Evolutionary conservation across 2,329 filamentous ascomycete genomes (phyloP), one percentile per base, ranked within the genome.

Genomic region (Aspergillus sp.): DNA sequence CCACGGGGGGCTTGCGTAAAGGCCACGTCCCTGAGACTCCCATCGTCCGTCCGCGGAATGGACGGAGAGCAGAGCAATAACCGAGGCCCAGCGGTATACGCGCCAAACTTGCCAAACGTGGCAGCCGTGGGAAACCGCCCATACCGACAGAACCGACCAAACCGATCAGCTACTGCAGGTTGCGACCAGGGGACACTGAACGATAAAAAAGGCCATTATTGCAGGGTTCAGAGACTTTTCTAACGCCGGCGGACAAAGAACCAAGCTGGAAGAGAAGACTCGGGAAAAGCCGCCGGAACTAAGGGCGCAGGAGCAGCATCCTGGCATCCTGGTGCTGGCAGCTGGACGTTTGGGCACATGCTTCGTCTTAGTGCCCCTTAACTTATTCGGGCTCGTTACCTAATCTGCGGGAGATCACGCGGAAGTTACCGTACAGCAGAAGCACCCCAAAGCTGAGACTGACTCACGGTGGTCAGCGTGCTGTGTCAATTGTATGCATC

Each of bases 221-320:
- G 35, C 35, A 37, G 35, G 35, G 35, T 37, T 37, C 12, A 6
- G 5, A 14, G 35, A 37, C 2, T 15, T 37, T 37, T 6, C 14
- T 7, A n/a, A n/a, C 35, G 12, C 35, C 15, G 5, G 14, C 15
- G 15, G 35, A 23, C 43, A 25, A 6, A 5, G 23, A 31, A 48
- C 12, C 14, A 48, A 37, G 45, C 17, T 9, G 45, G 9, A 15
- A 23, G 23, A 17, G 46, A 37, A 17, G 15, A 40, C 51, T 53
- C 51, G 51, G 51, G 51, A 46, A 53, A 53, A 53, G 17, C 51
- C 51, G 51, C 51, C 51, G 51, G 21, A 39, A 27, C 43, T 41
- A 45, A 19, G 41, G 39, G 21, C 31, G n/a, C 41, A 53, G 39
- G 51, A 53, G 51, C 49, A 12, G 12, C 23, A 52, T 52, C 49